These are phyloP conservation scores for Periconia sp. DNA, from an alignment of 2,329 filamentous ascomycete genomes.

Conservation along the genomic window DNA sequence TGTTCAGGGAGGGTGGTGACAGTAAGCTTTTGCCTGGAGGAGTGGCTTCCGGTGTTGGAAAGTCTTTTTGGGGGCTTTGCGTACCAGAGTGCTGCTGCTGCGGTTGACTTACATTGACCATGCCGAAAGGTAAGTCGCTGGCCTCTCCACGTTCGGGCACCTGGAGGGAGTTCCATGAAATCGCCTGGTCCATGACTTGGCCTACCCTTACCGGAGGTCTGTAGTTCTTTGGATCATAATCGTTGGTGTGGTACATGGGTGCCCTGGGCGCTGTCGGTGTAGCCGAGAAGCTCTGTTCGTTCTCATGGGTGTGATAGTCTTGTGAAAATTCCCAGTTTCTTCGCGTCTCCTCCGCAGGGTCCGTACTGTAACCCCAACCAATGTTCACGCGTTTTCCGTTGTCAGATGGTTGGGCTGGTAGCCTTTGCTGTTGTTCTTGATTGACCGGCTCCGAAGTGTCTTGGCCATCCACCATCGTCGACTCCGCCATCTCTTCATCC, in stretches of 20 bases:
- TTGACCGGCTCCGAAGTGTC: constrained; percentile 1
- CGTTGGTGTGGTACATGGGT: constrained; percentile 8
- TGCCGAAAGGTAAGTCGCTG: constrained; percentile 31
- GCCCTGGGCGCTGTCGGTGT: constrained; percentile 15
- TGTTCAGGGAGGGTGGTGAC: constrained; percentile 21
- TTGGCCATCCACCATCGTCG: constrained; percentile 10
- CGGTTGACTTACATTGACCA: constrained; percentile 26
- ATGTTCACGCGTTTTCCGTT: constrained; percentile 13
- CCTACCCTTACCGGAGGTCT: constrained; percentile 17
- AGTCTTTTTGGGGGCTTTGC: constrained; percentile 20
- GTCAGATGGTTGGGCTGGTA: background rate
- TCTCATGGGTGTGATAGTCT: background rate
- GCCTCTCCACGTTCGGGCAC: constrained; percentile 5
- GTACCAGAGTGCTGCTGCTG: constrained; percentile 16
- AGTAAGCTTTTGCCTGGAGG: constrained; percentile 28
- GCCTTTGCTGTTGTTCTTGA: constrained; percentile 5
- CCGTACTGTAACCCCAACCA: constrained; percentile 30
- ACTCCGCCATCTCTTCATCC: constrained; percentile 40
- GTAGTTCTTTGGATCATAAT: background rate
- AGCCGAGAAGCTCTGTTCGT: constrained; percentile 1
- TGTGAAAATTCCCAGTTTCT: background rate
- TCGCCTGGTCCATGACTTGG: constrained; percentile 23
- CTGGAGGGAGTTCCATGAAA: constrained; percentile 4
- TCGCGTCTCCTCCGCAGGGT: background rate
- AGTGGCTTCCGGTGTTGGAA: constrained; percentile 27